Evolutionary conservation across 306 rosid species (phyloP), one percentile per base, ranked within the genome.

Genomic region (Pueraria montana): DNA sequence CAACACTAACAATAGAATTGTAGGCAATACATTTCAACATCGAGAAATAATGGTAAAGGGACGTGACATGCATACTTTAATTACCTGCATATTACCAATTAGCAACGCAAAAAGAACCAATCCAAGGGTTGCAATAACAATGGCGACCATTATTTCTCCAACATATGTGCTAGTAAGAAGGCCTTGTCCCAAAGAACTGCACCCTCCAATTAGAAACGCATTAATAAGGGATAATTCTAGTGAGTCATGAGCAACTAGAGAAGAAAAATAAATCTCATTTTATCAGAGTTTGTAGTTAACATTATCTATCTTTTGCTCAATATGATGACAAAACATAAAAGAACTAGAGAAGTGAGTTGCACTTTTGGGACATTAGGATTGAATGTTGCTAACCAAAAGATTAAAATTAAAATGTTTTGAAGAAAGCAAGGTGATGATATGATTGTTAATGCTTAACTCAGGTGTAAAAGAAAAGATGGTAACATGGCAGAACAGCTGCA

Each of bases 31-130:
- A 63, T 27, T 27, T 14, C 13, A 30, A 62, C 36, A 27, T 63
- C 9, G 12, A 13, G 20, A 59, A 59, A 59, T 1, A 26, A 4
- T 12, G 18, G 34, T 4, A 20, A 63, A 30, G 70, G 7, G 45
- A 32, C 11, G 70, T 16, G 45, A 32, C 11, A 27, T 62, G 5
- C 72, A 64, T 59, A 38, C 14, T 38, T 70, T 24, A 72, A 84
- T 91, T 82, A 92, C 99, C 88, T 96, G 99, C 98, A 96, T 94
- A 78, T 96, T 96, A 78, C 99, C 99, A 30, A 96, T 94, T 48
- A 96, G 91, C 88, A 94, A 82, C 9, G 90, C 98, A 58, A 96
- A 96, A 74, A 96, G 98, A 80, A 96, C 97, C 85, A 94, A 78
- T 56, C 97, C 99, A 77, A 94, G 90, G 66, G 91, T 90, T 16